These are phyloP conservation scores for Breviolum minutum DNA, from an alignment of 73 alveolate species.

Conservation along the genomic window DNA sequence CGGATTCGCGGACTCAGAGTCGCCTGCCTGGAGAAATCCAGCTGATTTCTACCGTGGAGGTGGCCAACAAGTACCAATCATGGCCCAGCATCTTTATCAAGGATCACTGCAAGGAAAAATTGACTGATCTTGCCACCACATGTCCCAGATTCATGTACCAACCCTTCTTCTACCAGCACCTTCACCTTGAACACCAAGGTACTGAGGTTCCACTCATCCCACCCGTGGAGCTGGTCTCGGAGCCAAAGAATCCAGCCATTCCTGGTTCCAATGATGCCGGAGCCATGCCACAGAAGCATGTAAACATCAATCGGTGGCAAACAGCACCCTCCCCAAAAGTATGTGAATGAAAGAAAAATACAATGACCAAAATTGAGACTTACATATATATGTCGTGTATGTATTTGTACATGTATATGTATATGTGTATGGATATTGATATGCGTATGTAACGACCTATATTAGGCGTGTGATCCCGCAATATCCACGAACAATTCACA, in stretches of 20 bases:
- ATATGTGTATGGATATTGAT: no score
- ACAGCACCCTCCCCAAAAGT: no score
- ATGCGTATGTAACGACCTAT: neutral
- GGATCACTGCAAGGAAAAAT: no score
- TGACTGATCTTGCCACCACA: no score
- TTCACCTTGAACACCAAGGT: neutral
- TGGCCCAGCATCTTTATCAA: neutral
- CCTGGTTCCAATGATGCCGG: neutral
- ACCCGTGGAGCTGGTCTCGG: slow-evolving; percentile 12
- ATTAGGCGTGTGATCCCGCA: neutral
- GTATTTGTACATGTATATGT: no score
- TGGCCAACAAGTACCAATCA: neutral
- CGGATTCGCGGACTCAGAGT: slow-evolving; percentile 28
- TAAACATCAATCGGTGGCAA: no score
- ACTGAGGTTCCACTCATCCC: neutral
- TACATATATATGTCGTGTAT: no score
- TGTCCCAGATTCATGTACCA: no score
- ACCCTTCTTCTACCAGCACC: neutral
- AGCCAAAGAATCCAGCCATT: slow-evolving; percentile 5
- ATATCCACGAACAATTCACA: neutral
- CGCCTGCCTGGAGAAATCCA: neutral
- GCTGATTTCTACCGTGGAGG: no score
- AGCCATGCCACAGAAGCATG: no score
- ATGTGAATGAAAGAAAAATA: no score
- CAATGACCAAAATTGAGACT: no score